Evolutionary conservation across 306 rosid species (phyloP), one percentile per base, ranked within the genome.

Genomic region (Cicer bijugum): DNA sequence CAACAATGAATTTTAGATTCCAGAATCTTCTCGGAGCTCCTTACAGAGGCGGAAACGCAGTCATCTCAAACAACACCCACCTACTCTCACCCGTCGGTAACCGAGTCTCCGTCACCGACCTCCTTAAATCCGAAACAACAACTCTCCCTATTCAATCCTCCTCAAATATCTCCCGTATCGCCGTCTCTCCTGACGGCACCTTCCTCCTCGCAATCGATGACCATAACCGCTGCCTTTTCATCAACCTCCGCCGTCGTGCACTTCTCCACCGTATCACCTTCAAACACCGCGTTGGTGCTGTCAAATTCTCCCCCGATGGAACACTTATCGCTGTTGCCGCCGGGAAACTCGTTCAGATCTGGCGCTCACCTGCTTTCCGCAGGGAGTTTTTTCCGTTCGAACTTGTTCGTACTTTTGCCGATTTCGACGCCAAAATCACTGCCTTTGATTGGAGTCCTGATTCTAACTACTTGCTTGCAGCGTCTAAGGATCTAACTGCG

Each of bases 1-100:
- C 37, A 67, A 71, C 76, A 12, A 94, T 94, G 99, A 91, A 94
- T 75, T 94, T 80, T 89, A 67, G 91, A 74, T 91, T 94, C 83
- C 95, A 89, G 56, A 94, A 94, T 61, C 97, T 94, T 12, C 88
- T 94, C 0, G 97, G 99, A 61, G 97, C 97, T 28, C 99, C 99
- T 2, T 93, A 91, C 87, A 76, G 98, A 71, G 98, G 98, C 3
- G 98, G 99, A 56, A 90, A 91, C 82, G 81, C 72, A 6, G 82
- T 88, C 3, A 75, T 94, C 78, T 75, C 89, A 19, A 87, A 83
- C 82, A 87, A 89, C 82, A 83, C 87, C 1, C 78, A 80, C 58
- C 82, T 94, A 28, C 78, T 94, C 71, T 91, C 99, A 19, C 99
- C 96, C n/a, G 86, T 91, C 46, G 96, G 99, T 58, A 94, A 94